These are phyloP conservation scores for Mariannaea sp. DNA, from an alignment of 2,329 filamentous ascomycete genomes.

Conservation along the genomic window DNA sequence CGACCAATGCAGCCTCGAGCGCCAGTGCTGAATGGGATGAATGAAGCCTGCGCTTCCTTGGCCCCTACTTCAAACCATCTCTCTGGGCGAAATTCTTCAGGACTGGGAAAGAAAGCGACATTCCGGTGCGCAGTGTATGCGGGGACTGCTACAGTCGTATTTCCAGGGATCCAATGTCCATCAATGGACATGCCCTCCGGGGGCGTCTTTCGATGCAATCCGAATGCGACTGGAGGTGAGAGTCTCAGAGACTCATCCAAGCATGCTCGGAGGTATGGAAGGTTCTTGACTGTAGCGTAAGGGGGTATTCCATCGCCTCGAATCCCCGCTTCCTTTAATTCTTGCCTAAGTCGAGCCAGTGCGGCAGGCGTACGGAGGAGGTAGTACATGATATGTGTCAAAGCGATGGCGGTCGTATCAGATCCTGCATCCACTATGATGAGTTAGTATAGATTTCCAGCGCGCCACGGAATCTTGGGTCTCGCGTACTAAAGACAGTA, in stretches of 20 bases:
- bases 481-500: slow-evolving; percentile 32
- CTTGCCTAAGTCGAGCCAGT: slow-evolving; percentile 47
- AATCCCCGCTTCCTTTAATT: slow-evolving; percentile 52
- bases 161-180: slow-evolving; percentile 41
- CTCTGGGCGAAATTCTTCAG: slow-evolving; percentile 46
- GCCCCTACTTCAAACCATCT: slow-evolving; percentile 47
- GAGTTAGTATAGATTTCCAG: neutral
- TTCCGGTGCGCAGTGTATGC: slow-evolving; percentile 46
- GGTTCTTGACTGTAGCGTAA: slow-evolving; percentile 54
- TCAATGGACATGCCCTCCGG: slow-evolving; percentile 38
- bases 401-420: slow-evolving; percentile 53
- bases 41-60: slow-evolving; percentile 41
- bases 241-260: slow-evolving; percentile 53
- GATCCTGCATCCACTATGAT: slow-evolving; percentile 58
- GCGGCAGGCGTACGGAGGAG: slow-evolving; percentile 52
- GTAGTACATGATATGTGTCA: slow-evolving; percentile 58
- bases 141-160: slow-evolving; percentile 47
- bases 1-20: slow-evolving; percentile 48
- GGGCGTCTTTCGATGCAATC: slow-evolving; percentile 34
- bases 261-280: slow-evolving; percentile 57
- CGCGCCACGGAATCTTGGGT: accelerated
- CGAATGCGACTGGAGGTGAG: slow-evolving; percentile 36
- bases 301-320: slow-evolving; percentile 50
- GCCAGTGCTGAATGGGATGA: slow-evolving; percentile 49
- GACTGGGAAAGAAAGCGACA: slow-evolving; percentile 45